A percentile compares a stretch with the other conserved stretches of the same genome.
Conservation (phyloP, 495 filamentous ascomycete species). For the Cercophora scortea region DNA sequence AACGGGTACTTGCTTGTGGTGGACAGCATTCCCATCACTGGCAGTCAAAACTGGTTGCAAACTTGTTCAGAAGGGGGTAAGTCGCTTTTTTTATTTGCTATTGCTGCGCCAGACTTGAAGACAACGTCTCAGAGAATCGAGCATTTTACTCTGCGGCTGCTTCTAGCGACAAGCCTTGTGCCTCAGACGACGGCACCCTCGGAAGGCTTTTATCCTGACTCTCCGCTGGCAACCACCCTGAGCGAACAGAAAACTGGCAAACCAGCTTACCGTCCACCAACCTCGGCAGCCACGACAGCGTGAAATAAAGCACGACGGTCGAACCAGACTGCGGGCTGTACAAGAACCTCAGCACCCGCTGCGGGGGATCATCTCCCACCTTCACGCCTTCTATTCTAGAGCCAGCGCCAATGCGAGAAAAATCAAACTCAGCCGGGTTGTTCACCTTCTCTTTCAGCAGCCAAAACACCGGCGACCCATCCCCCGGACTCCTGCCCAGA, state of each 20-base stretch:
- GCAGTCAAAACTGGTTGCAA: too few species aligned
- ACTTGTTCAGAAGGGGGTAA: too few species aligned
- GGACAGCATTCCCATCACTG: too few species aligned
- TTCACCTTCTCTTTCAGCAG: background rate
- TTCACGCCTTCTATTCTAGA: background rate
- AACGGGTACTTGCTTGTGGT: too few species aligned
- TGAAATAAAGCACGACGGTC: background rate
- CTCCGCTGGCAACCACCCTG: background rate
- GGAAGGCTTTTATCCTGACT: background rate
- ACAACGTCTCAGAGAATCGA: too few species aligned
- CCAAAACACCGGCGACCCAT: background rate
- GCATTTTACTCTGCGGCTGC: too few species aligned
- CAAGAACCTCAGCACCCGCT: background rate
- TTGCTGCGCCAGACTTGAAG: too few species aligned
- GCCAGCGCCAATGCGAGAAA: background rate
- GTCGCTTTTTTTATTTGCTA: too few species aligned
- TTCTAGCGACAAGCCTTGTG: too few species aligned
- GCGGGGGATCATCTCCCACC: background rate
- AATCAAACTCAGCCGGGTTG: background rate
- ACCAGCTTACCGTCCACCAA: background rate
- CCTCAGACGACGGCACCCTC: too few species aligned
- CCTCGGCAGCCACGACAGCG: background rate
- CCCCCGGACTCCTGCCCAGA: background rate
- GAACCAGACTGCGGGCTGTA: background rate
- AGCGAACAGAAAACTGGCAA: background rate